Evolutionary conservation across 495 filamentous ascomycete species (phyloP), one percentile per base, ranked within the genome.

Genomic region (Aspergillus heteromorphus): DNA sequence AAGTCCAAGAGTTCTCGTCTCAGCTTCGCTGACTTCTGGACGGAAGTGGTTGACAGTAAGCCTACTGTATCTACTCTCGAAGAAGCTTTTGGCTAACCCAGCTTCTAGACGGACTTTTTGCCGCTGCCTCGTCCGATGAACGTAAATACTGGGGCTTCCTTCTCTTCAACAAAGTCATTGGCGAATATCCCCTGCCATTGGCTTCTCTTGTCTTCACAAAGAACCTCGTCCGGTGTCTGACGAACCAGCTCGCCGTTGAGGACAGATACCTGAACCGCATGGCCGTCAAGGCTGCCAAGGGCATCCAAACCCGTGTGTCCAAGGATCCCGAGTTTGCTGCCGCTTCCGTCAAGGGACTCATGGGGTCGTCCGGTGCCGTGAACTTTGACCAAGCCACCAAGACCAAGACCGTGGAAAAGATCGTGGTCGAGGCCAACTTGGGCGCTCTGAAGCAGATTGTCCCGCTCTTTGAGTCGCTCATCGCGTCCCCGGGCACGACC

Each of bases 61-160:
- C 80, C 47, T 18, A 36, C 49, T 51, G 6, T 13, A 53, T 16
- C 30, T 30, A 0, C 43, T 7, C 4, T 11, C 9, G 51, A 2
- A 11, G 19, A 21, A 58, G 20, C 21, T 11, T 21, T 20, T 53
- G 43, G 53, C 56, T 57, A 48, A 55, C 52, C 8, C 9, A 38
- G 16, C 36, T 30, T 38, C 11, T 64, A 91, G 90, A 91, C 62
- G 83, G 85, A 25, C 73, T 97, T 7, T 96, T 97, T 63, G 83
- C 87, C 21, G 77, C 86, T 48, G 80, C 80, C 16, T 83, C 91
- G 10, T 96, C 92, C 0, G 82, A 88, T 19, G 89, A 91, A 65
- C 86, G 92, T 42, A 97, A 97, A 67, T 88, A 87, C 63, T 89
- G 87, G 72, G 93, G 95, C 4, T 91, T 98, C 65, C 81, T 89